Evolutionary conservation across 176 grass and related monocot species (phyloP).

Genomic region (Sorghum bicolor): DNA sequence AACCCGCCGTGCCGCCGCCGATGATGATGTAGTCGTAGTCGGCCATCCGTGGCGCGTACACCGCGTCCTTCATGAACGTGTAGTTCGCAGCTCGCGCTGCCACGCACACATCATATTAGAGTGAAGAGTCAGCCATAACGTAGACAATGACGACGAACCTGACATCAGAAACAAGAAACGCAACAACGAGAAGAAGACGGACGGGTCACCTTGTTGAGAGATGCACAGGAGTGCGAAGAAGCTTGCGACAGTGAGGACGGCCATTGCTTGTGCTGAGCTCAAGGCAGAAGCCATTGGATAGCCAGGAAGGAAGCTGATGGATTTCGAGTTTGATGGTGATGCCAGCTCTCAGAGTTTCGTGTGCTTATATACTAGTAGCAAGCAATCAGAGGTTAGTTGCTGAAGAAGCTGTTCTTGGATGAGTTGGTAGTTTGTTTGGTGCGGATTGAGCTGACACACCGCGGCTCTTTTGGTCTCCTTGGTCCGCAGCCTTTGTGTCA

Average conservation of each 20-base stretch:
- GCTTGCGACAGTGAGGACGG: conserved; percentile 1
- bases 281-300: conserved; percentile 5
- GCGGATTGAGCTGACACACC: conserved; percentile 1
- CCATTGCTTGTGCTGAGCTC: conserved; percentile 28
- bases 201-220: conserved; percentile 26
- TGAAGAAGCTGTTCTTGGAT: conserved; percentile 31
- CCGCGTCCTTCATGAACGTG: conserved; percentile 71
- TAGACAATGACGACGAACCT: background rate
- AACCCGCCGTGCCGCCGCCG: conserved; percentile 81
- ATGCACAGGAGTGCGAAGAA: conserved; percentile 26
- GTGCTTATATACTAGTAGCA: conserved; percentile 30
- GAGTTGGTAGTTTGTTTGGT: conserved; percentile 6
- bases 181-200: background rate
- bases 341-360: background rate
- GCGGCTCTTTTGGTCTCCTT: background rate
- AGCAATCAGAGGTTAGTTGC: background rate
- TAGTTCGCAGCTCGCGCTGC: conserved; percentile 38
- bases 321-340: conserved; percentile 19
- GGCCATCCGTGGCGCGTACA: conserved; percentile 40
- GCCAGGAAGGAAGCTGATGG: background rate
- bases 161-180: background rate
- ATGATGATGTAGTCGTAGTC: conserved; percentile 87
- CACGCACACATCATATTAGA: background rate
- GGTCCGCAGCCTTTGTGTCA: conserved; percentile 45
- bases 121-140: background rate